Percentiles rank a stretch among this genome's conserved stretches.
These are phyloP conservation scores for Pleodorina starrii DNA, from an alignment of 139 green algal species.

Conservation along the genomic window DNA sequence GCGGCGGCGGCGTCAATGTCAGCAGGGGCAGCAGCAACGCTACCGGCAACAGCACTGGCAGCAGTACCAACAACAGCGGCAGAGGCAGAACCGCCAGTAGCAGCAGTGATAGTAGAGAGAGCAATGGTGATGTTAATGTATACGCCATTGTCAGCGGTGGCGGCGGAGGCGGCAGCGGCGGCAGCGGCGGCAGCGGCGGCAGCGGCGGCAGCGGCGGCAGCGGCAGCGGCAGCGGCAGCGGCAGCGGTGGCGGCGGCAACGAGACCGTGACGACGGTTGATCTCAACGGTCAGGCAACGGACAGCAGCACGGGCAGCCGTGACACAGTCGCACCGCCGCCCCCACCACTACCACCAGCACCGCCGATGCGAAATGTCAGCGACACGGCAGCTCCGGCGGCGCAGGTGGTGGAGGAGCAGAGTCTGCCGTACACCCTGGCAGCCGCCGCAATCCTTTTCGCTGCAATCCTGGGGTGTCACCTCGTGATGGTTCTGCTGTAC, in stretches of 20 bases:
- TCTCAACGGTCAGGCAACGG: too few relatives aligned
- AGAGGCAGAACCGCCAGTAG: not conserved
- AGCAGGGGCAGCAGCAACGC: too few relatives aligned
- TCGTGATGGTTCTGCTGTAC: not conserved
- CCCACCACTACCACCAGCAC: not conserved
- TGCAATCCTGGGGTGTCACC: not conserved
- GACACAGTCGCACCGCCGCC: not conserved
- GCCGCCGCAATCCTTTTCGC: not conserved
- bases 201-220: too few relatives aligned
- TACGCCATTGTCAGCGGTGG: not conserved
- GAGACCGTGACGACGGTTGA: too few relatives aligned
- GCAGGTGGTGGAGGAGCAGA: not conserved
- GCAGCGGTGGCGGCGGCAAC: too few relatives aligned
- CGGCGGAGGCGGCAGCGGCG: not conserved
- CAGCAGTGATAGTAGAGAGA: not conserved
- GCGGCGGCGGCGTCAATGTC: not conserved
- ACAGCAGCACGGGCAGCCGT: too few relatives aligned
- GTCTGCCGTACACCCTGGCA: not conserved
- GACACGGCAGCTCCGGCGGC: not conserved
- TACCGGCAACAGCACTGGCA: not conserved
- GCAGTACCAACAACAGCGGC: not conserved
- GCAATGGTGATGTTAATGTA: not conserved
- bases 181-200: not conserved
- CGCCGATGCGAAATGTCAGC: not conserved
- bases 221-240: too few relatives aligned